Percentiles rank a stretch among this genome's conserved stretches.
Conservation (phyloP, 164 flowering plant genomes). For the Akebia trifoliata region DNA sequence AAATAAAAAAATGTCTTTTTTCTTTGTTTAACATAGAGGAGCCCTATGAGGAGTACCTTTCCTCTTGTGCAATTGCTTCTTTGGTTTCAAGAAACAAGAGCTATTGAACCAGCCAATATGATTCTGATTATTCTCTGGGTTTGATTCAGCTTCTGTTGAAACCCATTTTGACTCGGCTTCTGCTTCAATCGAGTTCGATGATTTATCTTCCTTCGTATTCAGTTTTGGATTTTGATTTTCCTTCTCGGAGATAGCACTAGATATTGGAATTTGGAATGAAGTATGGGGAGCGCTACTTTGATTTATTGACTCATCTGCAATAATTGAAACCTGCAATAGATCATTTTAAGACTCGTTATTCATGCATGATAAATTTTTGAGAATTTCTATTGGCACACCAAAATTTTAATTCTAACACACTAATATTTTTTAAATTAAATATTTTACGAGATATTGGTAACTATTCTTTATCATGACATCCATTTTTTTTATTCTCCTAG, state of each 20-base stretch:
- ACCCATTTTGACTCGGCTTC: not conserved
- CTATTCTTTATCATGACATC: too few relatives aligned
- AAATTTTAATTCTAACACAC: too few relatives aligned
- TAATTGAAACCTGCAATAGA: slow-evolving; percentile 3
- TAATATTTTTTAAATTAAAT: too few relatives aligned
- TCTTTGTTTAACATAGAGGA: too few relatives aligned
- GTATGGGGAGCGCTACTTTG: not conserved
- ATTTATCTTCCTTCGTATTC: not conserved
- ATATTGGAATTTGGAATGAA: not conserved
- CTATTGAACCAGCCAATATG: too few relatives aligned
- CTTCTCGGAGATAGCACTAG: not conserved
- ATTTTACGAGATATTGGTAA: too few relatives aligned
- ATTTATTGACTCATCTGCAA: not conserved
- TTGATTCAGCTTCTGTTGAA: not conserved
- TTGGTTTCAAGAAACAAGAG: slow-evolving; percentile 36
- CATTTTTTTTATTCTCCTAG: too few relatives aligned
- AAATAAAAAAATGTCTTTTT: too few relatives aligned
- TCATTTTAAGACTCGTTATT: too few relatives aligned
- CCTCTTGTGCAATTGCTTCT: slow-evolving; percentile 23
- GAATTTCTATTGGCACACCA: too few relatives aligned
- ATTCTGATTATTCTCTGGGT: too few relatives aligned
- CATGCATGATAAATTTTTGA: not conserved
- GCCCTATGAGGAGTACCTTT: too few relatives aligned
- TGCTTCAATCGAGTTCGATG: not conserved
- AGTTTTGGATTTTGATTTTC: not conserved